Evolutionary conservation across 2,329 filamentous ascomycete species (phyloP), one percentile per base, ranked within the genome.

Genomic region (Dryadomyces sulphureus): DNA sequence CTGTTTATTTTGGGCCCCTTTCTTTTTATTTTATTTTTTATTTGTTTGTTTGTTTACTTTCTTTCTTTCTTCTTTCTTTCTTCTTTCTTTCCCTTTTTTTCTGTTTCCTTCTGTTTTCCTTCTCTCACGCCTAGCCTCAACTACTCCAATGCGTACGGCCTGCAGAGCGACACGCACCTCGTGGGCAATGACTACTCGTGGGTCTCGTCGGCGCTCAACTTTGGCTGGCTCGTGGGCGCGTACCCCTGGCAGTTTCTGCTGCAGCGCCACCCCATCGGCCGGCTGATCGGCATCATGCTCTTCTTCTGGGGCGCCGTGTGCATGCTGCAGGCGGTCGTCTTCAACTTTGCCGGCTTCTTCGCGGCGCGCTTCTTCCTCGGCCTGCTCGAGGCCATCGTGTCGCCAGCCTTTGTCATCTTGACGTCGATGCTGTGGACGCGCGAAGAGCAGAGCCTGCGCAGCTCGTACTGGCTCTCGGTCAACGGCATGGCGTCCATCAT

Each of bases 201-300:
- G 65, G 64, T 67, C 11, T 62, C 64, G 21, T 64, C 64, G 3
- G 62, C 64, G 9, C 58, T 65, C 45, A 64, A 67, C 47, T 66
- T 68, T 45, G 65, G 65, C 22, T 68, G 62, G 54, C 58, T 68
- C 48, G 53, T 58, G 36, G 62, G 61, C 43, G 60, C 61, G 2
- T 62, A 61, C 36, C 65, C 65, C 1, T 61, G 61, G 50, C 65
- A 65, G 46, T 45, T 67, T 12, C 47, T 63, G 11, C 56, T 68
- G 20, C 65, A 68, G 49, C 60, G 62, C 12, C 55, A 63, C 27
- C 64, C 66, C 7, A 59, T 68, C 11, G 65, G 60, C 20, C 63
- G 62, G 38, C 56, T 66, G 20, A 61, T 67, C 45, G 64, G 63
- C 4, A 47, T 53, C 3, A 65, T 67, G 58, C 73, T 70, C 44